Conservation (phyloP, 2,329 filamentous ascomycete species). For the Monosporascus sp. region DNA sequence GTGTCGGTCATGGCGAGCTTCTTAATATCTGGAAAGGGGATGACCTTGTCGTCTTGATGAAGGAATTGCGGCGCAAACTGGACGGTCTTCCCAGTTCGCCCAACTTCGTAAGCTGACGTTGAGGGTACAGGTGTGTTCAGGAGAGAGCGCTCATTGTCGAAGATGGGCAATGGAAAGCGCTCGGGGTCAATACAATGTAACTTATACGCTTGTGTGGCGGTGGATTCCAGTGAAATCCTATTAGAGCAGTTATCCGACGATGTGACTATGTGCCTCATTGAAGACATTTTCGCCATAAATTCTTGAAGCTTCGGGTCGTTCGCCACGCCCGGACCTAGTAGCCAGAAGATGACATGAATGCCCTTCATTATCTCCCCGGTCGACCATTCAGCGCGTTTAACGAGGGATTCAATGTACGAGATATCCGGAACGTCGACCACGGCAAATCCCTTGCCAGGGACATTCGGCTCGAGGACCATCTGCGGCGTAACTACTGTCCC, state of each 20-base stretch:
- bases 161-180: constrained; percentile 66
- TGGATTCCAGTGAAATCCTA: constrained; percentile 63
- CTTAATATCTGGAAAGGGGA: constrained; percentile 44
- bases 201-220: constrained; percentile 60
- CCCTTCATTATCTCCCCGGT: constrained; percentile 59
- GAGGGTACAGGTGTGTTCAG: constrained; percentile 10
- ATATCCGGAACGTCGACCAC: constrained; percentile 71
- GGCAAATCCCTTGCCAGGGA: constrained; percentile 68
- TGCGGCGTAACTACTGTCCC: constrained; percentile 73
- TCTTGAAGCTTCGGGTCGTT: constrained; percentile 56
- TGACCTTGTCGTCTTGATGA: constrained; percentile 40
- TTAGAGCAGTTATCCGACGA: constrained; percentile 72
- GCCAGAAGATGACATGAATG: constrained; percentile 72
- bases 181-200: constrained; percentile 68
- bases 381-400: constrained; percentile 69
- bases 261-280: constrained; percentile 71
- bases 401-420: constrained; percentile 64
- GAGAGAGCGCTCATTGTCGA: constrained; percentile 47
- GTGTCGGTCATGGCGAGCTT: constrained; percentile 35
- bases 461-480: constrained; percentile 70
- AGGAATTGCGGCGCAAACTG: constrained; percentile 42
- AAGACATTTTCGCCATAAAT: constrained; percentile 61
- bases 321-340: constrained; percentile 64
- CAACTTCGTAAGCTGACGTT: constrained; percentile 30
- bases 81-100: constrained; percentile 38